Evolutionary conservation across 441 rosid species (phyloP).

Genomic region (Gossypium aridum): DNA sequence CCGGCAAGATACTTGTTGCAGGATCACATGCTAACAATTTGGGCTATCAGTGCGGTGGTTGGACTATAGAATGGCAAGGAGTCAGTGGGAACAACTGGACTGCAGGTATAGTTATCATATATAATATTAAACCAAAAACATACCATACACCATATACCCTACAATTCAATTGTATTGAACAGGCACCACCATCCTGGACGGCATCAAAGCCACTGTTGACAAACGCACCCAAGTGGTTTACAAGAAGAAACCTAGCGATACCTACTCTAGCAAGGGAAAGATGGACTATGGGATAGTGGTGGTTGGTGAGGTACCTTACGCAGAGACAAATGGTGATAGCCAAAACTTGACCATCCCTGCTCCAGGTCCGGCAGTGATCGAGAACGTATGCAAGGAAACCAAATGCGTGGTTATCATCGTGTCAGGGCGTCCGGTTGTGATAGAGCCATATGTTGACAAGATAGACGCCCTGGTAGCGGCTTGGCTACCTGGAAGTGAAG

Average conservation of each 20-base stretch:
- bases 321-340: slow-evolving; percentile 11
- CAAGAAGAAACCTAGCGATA: not conserved
- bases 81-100: slow-evolving; percentile 11
- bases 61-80: slow-evolving; percentile 11
- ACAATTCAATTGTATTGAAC: not conserved
- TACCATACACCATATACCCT: too few relatives aligned
- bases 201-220: not conserved
- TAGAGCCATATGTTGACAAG: not conserved
- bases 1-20: slow-evolving; percentile 8
- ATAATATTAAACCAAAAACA: too few relatives aligned
- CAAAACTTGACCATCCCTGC: slow-evolving; percentile 5
- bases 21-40: slow-evolving; percentile 8
- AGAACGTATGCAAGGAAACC: not conserved
- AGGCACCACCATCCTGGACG: slow-evolving; percentile 10
- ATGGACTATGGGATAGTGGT: not conserved
- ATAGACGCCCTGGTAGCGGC: slow-evolving; percentile 13
- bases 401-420: not conserved
- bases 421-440: slow-evolving; percentile 12
- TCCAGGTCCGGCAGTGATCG: not conserved
- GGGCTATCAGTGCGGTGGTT: slow-evolving; percentile 11
- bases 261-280: not conserved
- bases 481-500: slow-evolving; percentile 14
- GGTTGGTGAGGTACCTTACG: slow-evolving; percentile 10
- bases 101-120: not conserved
- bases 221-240: not conserved